A percentile compares a stretch with the other conserved stretches of the same genome.
These are phyloP conservation scores for Acrocalymma vagum DNA, from an alignment of 2,329 filamentous ascomycete species.

Conservation along the genomic window DNA sequence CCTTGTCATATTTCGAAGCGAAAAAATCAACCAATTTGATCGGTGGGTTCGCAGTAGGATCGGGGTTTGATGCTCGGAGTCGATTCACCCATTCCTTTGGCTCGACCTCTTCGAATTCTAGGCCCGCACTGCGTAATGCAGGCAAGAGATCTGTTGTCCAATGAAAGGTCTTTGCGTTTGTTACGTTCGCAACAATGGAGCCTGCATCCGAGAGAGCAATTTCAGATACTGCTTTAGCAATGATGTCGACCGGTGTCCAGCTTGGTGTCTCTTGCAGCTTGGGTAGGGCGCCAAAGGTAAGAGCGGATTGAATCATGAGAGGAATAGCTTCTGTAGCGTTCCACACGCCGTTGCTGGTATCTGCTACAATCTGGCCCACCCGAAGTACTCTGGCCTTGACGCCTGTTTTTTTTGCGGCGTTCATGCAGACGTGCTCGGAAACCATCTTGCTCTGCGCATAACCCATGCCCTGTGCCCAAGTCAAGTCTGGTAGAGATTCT, in stretches of 20 bases:
- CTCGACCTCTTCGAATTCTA: slow-evolving; percentile 34
- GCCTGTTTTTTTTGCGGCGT: slow-evolving; percentile 24
- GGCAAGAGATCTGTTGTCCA: slow-evolving; percentile 65
- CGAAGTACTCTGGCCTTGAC: slow-evolving; percentile 35
- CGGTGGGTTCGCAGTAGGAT: slow-evolving; percentile 60
- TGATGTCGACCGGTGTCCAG: slow-evolving; percentile 43
- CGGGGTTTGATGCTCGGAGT: slow-evolving; percentile 55
- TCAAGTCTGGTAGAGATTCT: slow-evolving; percentile 39
- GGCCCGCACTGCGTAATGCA: slow-evolving; percentile 54
- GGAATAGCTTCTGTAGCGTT: slow-evolving; percentile 61
- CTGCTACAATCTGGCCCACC: slow-evolving; percentile 58
- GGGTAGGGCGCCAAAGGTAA: slow-evolving; percentile 58
- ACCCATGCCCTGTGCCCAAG: slow-evolving; percentile 59
- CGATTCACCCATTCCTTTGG: slow-evolving; percentile 33
- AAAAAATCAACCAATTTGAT: slow-evolving; percentile 65
- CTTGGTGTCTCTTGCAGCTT: slow-evolving; percentile 48
- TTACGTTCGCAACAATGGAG: slow-evolving; percentile 59
- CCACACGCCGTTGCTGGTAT: slow-evolving; percentile 57
- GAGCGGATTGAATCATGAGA: slow-evolving; percentile 57
- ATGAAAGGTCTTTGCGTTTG: slow-evolving; percentile 59
- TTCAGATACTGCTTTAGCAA: slow-evolving; percentile 32
- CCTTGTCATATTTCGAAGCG: slow-evolving; percentile 57
- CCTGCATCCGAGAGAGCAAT: slow-evolving; percentile 27
- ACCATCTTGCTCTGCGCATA: slow-evolving; percentile 61
- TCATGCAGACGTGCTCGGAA: slow-evolving; percentile 52